Percentiles rank a stretch among this genome's conserved stretches.
These are phyloP conservation scores for Dioscorea alata DNA, from an alignment of 106 monocot genomes.

Conservation along the genomic window DNA sequence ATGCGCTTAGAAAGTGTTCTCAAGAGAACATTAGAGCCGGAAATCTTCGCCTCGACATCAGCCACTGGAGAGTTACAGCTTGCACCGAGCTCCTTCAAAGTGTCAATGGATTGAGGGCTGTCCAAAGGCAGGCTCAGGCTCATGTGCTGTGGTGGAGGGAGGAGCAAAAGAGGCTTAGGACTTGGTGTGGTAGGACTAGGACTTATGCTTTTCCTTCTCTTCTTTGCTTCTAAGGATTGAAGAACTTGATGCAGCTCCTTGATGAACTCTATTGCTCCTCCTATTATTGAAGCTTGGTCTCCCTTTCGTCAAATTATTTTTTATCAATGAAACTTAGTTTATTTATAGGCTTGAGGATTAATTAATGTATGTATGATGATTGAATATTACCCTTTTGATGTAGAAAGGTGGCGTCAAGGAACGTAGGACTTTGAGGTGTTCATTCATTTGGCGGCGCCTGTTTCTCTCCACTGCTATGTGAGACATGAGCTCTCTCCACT, in stretches of 20 bases:
- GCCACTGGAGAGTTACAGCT: conserved; percentile 70
- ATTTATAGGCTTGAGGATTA: too few species aligned
- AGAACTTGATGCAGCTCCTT: conserved; percentile 73
- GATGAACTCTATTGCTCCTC: conserved; percentile 95
- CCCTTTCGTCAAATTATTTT: conserved; percentile 27
- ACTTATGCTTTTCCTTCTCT: conserved; percentile 58
- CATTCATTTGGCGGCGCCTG: conserved; percentile 74
- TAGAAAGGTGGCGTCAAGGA: conserved; percentile 79
- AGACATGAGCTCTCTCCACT: conserved; percentile 26
- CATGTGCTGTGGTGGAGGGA: conserved; percentile 12
- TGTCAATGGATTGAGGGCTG: conserved; percentile 4
- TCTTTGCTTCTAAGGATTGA: conserved; percentile 64
- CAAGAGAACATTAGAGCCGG: conserved; percentile 68
- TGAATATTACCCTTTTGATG: conserved; percentile 59
- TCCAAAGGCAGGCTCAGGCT: too few species aligned
- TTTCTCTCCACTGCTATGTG: conserved; percentile 89
- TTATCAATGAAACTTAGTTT: not conserved
- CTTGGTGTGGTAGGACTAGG: conserved; percentile 47
- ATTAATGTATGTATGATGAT: not conserved
- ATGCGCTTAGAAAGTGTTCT: conserved; percentile 58
- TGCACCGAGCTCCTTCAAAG: conserved; percentile 51
- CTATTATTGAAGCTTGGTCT: conserved; percentile 88
- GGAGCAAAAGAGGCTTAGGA: conserved; percentile 39
- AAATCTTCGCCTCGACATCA: conserved; percentile 85
- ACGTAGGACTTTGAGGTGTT: conserved; percentile 68